Base-by-base conservation (phyloP, 495 filamentous ascomycete species). In the Ramalina intermedia region DNA sequence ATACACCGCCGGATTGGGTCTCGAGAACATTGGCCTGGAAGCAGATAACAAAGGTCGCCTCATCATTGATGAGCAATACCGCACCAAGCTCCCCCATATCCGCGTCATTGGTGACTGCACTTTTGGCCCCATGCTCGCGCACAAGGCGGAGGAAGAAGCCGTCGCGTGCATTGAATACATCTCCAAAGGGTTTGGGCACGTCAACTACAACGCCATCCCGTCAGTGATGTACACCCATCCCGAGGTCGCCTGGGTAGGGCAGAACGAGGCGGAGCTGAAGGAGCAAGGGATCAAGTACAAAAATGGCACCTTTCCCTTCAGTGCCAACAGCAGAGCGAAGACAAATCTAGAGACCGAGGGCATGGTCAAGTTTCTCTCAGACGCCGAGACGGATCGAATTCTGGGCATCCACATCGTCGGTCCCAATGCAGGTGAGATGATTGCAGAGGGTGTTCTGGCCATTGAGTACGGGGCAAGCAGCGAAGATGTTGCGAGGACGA, bases 151-250 rank as follows among this genome's bases (percentile, higher is more conserved):
- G 71, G 91, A 98, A 72, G 91, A 98, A 72, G 91, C 73, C 47
- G 88, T 96, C 43, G 91, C 91, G 12, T 88, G 78, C 37, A 75
- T 96, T 38, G 91, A 98, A 68, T 96, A 87, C 76, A 87, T 98
- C 69, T 87, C 83, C 69, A 96, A 95, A 73, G 87, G 86, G 53
- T 83, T 90, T 69, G 91, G 91, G 35, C 91, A 98, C 68, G 91
- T 98, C 64, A 98, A 98, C 81, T 98, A 98, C 74, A 85, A 80
- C 62, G 86, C 82, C 68, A 98, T 98, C 64, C 91, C 91, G 53
- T 86, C 84, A 41, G 91, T 98, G 69, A 98, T 98, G 91, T 98
- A 98, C 76, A 96, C 91, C 16, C 82, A 94, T 72, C 91, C 91
- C 46, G 91, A 98, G 66, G 91, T 96, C 52, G 90, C 91, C 35